Evolutionary conservation across 768 basidiomycete genomes (phyloP).

Genomic region (Coprinopsis strossmayeri): DNA sequence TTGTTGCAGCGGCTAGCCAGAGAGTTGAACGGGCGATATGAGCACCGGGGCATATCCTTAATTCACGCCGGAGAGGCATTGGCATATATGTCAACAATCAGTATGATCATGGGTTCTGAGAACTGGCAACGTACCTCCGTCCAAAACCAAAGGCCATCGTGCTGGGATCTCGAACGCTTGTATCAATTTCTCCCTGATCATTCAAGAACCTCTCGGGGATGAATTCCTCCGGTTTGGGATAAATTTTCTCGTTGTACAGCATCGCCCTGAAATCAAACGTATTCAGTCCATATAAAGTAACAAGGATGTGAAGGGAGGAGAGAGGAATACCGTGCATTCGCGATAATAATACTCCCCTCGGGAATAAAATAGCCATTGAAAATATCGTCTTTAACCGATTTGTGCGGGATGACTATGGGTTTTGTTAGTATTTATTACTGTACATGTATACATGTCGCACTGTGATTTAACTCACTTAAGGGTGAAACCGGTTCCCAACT

Average conservation of each 20-base stretch:
- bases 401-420: slow-evolving; percentile 27
- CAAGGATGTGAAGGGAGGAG: not conserved
- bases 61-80: slow-evolving; percentile 7
- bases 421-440: too few species aligned
- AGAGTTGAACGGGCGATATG: slow-evolving; percentile 22
- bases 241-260: slow-evolving; percentile 15
- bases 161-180: slow-evolving; percentile 2
- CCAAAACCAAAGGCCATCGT: slow-evolving; percentile 12
- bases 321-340: slow-evolving; percentile 21
- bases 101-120: not conserved
- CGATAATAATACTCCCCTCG: slow-evolving; percentile 18
- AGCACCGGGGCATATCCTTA: slow-evolving; percentile 31
- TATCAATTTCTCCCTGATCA: slow-evolving; percentile 3
- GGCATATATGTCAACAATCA: not conserved
- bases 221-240: slow-evolving; percentile 15
- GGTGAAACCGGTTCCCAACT: slow-evolving; percentile 24
- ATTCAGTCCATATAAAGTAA: too few species aligned
- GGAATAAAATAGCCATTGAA: not conserved
- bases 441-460: not conserved
- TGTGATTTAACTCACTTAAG: slow-evolving; percentile 14
- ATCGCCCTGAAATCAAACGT: slow-evolving; percentile 14
- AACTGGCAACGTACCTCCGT: slow-evolving; percentile 8
- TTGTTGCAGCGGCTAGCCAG: slow-evolving; percentile 22
- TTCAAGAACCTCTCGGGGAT: slow-evolving; percentile 15
- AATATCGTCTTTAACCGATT: slow-evolving; percentile 31